Percentiles rank a stretch among this genome's conserved stretches.
phyloP scores from a whole-genome alignment of 2,329 filamentous ascomycete genomes.

The Balansia obtecta region DNA sequence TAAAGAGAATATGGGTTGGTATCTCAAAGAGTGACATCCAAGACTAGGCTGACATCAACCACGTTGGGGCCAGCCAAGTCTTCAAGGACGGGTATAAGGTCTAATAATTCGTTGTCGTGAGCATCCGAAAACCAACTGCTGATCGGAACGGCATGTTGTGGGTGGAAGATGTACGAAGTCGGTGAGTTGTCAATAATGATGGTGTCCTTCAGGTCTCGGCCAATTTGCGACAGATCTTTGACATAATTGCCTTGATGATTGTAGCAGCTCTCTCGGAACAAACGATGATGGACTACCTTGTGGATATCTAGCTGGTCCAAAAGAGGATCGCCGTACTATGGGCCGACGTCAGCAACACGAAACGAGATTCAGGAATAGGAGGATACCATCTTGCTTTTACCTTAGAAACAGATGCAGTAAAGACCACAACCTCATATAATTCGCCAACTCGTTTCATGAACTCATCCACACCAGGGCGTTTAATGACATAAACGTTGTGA shows the following conservation, averaged over 20 bases:
- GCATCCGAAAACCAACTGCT: conserved; percentile 99
- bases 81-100: conserved; percentile 95
- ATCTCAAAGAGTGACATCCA: conserved; percentile 71
- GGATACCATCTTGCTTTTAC: conserved; percentile 30
- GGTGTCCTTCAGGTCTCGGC: conserved; percentile 87
- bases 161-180: conserved; percentile 98
- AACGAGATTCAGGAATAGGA: conserved; percentile 6
- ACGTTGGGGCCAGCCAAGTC: conserved; percentile 84
- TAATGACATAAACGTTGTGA: conserved; percentile 99
- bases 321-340: conserved; percentile 85
- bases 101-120: conserved; percentile 95
- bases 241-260: conserved; percentile 99
- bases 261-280: conserved; percentile 98
- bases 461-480: conserved; percentile 93
- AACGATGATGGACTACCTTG: conserved; percentile 84
- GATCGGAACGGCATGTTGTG: conserved; percentile 95
- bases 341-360: conserved; percentile 7
- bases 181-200: conserved; percentile 99
- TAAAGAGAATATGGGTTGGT: conserved; percentile 16
- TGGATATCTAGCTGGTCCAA: conserved; percentile 96
- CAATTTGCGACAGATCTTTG: conserved; percentile 95
- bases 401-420: conserved; percentile 97
- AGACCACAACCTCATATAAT: conserved; percentile 95
- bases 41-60: conserved; percentile 89
- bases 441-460: conserved; percentile 99